Conservation (phyloP, 108 stramenopile genomes). For the Licmophora abbreviata region DNA sequence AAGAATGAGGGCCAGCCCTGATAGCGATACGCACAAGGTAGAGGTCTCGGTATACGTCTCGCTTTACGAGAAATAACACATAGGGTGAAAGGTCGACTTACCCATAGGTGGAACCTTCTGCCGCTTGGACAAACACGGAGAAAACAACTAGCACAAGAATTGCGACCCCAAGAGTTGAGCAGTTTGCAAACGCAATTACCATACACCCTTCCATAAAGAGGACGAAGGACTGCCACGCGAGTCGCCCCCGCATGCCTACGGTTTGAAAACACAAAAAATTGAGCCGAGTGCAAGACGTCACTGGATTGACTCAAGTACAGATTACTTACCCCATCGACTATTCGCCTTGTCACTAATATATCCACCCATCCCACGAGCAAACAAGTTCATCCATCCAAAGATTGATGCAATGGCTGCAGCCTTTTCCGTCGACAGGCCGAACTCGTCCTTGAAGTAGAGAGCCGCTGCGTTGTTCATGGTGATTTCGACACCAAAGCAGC, state of each 20-base stretch:
- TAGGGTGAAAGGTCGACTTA: background rate
- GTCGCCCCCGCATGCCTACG: conserved; percentile 80
- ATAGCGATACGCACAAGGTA: no score
- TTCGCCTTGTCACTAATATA: conserved; percentile 42
- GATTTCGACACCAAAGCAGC: conserved; percentile 83
- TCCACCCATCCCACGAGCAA: conserved; percentile 68
- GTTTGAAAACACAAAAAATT: no score
- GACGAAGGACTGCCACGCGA: conserved; percentile 33
- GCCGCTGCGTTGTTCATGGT: conserved; percentile 71
- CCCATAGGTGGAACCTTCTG: conserved; percentile 69
- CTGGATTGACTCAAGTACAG: no score
- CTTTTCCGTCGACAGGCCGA: conserved; percentile 47
- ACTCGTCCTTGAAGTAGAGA: conserved; percentile 72
- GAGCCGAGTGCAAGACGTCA: no score
- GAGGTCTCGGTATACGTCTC: no score
- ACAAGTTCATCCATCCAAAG: conserved; percentile 73
- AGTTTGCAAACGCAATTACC: conserved; percentile 44
- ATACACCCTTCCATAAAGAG: conserved; percentile 57
- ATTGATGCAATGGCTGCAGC: conserved; percentile 72
- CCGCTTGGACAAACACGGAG: conserved; percentile 67
- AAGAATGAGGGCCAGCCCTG: no score
- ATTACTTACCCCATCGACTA: conserved; percentile 18
- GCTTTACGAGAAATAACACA: no score
- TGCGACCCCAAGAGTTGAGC: conserved; percentile 37
- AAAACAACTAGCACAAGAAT: conserved; percentile 53